Conservation (phyloP, 208 protist species). For the Crithidia sp. region DNA sequence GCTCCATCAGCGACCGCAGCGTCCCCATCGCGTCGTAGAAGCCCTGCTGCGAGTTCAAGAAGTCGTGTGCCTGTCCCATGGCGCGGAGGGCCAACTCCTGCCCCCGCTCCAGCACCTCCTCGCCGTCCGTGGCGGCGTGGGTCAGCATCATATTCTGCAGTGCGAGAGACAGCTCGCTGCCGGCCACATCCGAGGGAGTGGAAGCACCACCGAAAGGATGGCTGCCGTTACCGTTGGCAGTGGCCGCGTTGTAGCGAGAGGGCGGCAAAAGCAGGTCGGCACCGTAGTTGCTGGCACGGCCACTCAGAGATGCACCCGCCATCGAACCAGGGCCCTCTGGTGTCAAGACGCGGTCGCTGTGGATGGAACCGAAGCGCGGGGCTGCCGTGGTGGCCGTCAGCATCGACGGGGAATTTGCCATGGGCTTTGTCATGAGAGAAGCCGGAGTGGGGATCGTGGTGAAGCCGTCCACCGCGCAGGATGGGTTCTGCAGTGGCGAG, state of each 20-base stretch:
- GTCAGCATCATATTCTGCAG: slow-evolving; percentile 27
- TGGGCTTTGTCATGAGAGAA: no score
- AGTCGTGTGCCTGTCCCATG: slow-evolving; percentile 31
- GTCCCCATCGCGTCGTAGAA: slow-evolving; percentile 55
- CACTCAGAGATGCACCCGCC: neutral
- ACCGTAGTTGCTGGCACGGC: neutral
- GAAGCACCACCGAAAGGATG: neutral
- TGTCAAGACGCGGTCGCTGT: neutral
- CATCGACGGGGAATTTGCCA: neutral
- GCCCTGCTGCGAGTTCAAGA: slow-evolving; percentile 35
- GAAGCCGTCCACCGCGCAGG: neutral
- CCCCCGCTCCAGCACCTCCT: slow-evolving; percentile 35
- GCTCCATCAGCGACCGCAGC: slow-evolving; percentile 37
- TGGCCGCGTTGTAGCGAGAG: neutral
- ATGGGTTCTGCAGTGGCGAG: slow-evolving; percentile 7
- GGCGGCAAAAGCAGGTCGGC: slow-evolving; percentile 19
- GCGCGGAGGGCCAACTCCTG: slow-evolving; percentile 27
- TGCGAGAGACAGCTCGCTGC: slow-evolving; percentile 27
- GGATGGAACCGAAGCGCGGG: neutral
- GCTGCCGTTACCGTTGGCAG: neutral
- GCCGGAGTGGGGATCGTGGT: neutral
- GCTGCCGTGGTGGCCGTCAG: neutral
- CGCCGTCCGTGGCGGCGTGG: slow-evolving; percentile 23
- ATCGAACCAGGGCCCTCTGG: neutral
- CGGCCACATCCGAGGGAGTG: slow-evolving; percentile 22